These are phyloP conservation scores for Ustilago lituana DNA, from an alignment of 1,284 basidiomycete genomes.

Conservation along the genomic window DNA sequence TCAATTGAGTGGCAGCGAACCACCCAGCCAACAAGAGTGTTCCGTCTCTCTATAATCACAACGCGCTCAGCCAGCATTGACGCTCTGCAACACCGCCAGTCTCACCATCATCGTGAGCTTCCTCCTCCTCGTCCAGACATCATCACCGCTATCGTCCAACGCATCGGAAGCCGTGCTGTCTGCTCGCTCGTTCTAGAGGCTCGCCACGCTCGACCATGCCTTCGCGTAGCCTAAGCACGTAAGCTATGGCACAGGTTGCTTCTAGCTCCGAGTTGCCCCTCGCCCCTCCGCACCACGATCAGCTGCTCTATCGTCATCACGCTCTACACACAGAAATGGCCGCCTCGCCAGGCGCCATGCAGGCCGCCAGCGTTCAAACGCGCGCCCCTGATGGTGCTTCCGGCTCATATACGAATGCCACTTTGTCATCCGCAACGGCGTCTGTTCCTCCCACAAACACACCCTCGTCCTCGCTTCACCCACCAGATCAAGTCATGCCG, in stretches of 20 bases:
- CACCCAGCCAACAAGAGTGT: too few species aligned
- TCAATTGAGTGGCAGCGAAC: too few species aligned
- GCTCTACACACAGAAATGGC: conserved; percentile 15
- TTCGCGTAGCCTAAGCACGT: conserved; percentile 14
- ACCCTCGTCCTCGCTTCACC: conserved; percentile 10
- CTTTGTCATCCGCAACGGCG: neutral
- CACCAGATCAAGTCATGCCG: conserved; percentile 39
- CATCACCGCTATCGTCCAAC: neutral
- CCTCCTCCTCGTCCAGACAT: neutral
- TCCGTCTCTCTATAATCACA: too few species aligned
- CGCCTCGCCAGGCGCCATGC: conserved; percentile 14
- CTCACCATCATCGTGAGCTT: too few species aligned
- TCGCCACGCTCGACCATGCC: conserved; percentile 27
- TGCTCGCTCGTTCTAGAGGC: neutral
- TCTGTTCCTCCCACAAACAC: neutral
- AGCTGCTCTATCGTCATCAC: conserved; percentile 12
- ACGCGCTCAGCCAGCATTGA: too few species aligned
- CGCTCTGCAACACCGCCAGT: too few species aligned
- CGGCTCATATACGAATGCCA: neutral
- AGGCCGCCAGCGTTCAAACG: conserved; percentile 9
- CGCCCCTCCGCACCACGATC: conserved; percentile 25
- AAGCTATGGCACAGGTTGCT: conserved; percentile 48
- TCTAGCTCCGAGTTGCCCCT: conserved; percentile 25
- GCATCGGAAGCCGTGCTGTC: neutral
- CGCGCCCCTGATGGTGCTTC: conserved; percentile 14